Evolutionary conservation across 1,284 basidiomycete genomes (phyloP).

Genomic region (Uromyces viciae-fabae): DNA sequence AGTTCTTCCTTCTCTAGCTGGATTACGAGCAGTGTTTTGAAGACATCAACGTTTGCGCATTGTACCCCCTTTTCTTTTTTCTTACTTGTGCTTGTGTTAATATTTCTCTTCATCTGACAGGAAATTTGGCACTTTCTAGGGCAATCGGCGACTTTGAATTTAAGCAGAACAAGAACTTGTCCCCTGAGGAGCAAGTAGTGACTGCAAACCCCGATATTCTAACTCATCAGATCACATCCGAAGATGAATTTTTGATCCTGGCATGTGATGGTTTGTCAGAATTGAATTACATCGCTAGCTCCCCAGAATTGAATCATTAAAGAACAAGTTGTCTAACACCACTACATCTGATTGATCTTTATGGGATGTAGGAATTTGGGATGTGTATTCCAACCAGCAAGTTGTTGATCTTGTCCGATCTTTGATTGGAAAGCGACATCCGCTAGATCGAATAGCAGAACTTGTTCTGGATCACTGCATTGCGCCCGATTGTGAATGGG

Average conservation of each 20-base stretch:
- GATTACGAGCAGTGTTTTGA: background rate
- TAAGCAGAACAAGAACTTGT: conserved; percentile 81
- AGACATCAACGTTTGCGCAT: too few relatives aligned
- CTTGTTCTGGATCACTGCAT: conserved; percentile 88
- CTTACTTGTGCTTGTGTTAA: background rate
- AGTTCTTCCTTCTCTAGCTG: conserved; percentile 50
- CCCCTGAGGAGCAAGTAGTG: conserved; percentile 88
- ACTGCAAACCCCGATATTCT: conserved; percentile 91
- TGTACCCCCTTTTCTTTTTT: conserved; percentile 28
- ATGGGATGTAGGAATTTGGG: conserved; percentile 99
- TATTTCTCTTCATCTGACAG: conserved; percentile 57
- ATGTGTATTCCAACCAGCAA: conserved; percentile 89
- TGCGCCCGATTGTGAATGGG: conserved; percentile 86
- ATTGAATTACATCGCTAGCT: too few relatives aligned
- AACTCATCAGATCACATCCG: conserved; percentile 71
- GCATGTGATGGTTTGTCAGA: conserved; percentile 82
- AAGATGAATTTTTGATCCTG: conserved; percentile 93
- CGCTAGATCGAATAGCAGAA: conserved; percentile 77
- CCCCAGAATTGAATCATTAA: too few relatives aligned
- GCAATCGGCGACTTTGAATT: conserved; percentile 98
- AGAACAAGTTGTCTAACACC: background rate
- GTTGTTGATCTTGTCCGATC: conserved; percentile 84
- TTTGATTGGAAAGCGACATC: conserved; percentile 74
- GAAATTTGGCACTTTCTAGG: conserved; percentile 90
- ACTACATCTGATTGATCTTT: too few relatives aligned